A percentile compares a stretch with the other conserved stretches of the same genome.
Evolutionary conservation across 139 green algal genomes (phyloP).

Genomic region (Chlamydomonas schloesseri): DNA sequence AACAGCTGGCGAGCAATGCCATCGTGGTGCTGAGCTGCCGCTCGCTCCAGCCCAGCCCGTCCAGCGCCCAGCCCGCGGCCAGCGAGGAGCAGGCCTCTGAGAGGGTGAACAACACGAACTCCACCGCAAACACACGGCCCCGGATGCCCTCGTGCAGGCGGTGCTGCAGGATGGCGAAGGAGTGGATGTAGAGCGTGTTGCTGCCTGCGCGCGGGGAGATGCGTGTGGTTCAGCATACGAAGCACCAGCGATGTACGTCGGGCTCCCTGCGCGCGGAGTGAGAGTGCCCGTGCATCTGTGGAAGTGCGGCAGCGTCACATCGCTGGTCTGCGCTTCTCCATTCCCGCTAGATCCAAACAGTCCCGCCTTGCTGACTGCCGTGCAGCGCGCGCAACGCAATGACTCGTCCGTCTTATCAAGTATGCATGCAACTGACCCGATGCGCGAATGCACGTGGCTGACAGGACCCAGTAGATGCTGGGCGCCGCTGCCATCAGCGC

Average conservation of each 20-base stretch:
- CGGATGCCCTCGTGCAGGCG: background rate
- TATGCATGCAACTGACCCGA: no score
- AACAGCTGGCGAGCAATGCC: background rate
- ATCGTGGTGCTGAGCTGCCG: background rate
- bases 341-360: no score
- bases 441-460: background rate
- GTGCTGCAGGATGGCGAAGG: slow-evolving; percentile 23
- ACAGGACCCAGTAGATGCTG: background rate
- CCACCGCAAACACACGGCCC: slow-evolving; percentile 16
- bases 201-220: no score
- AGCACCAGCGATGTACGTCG: no score
- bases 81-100: background rate
- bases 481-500: background rate
- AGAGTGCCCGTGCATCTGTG: no score
- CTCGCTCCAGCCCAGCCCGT: slow-evolving; percentile 17
- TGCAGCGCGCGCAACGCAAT: no score
- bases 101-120: slow-evolving; percentile 26
- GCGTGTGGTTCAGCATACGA: no score
- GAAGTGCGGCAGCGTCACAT: no score
- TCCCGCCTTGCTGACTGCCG: no score
- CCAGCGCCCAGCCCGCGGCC: background rate
- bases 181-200: background rate
- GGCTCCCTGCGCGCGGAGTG: no score
- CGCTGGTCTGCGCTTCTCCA: no score
- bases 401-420: no score